Percentiles rank a stretch among this genome's conserved stretches.
Evolutionary conservation across 2,329 filamentous ascomycete genomes (phyloP).

Genomic region (Ophiostoma ips): DNA sequence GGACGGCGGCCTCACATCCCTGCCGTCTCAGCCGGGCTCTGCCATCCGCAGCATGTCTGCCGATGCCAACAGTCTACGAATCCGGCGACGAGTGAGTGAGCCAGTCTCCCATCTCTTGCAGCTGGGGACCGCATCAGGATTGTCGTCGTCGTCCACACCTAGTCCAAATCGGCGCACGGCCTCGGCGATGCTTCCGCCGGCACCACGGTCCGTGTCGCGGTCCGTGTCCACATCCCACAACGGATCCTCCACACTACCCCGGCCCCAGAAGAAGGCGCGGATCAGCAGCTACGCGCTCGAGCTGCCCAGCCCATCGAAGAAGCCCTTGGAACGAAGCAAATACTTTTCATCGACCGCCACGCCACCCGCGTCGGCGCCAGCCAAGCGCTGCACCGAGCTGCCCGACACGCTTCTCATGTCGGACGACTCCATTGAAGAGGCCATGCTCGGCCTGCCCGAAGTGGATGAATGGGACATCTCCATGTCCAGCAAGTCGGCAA

Average conservation of each 20-base stretch:
- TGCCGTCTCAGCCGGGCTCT: conserved; percentile 7
- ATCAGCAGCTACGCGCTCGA: conserved; percentile 32
- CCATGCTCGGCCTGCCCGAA: conserved; percentile 36
- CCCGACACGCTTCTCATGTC: conserved; percentile 35
- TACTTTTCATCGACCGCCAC: conserved; percentile 30
- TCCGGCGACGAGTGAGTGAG: conserved; percentile 37
- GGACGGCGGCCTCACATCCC: conserved; percentile 19
- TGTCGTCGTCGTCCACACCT: background rate
- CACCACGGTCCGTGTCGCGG: background rate
- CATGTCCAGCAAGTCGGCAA: conserved; percentile 19
- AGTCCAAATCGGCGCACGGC: conserved; percentile 5
- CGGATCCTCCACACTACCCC: conserved; percentile 1
- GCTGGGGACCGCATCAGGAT: background rate
- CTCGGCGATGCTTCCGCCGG: conserved; percentile 1
- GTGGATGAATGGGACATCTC: conserved; percentile 30
- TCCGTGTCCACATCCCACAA: background rate
- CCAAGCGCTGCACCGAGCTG: conserved; percentile 11
- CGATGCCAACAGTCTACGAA: conserved; percentile 5
- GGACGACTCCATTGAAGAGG: conserved; percentile 44
- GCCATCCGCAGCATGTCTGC: conserved; percentile 12
- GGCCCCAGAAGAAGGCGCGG: conserved; percentile 44
- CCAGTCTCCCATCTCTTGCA: conserved; percentile 32
- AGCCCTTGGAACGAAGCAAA: conserved; percentile 32
- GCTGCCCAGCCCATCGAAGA: conserved; percentile 6
- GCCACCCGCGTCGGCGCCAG: background rate